phyloP scores from a whole-genome alignment of 2,329 filamentous ascomycete genomes.

The Emergomyces africanus region DNA sequence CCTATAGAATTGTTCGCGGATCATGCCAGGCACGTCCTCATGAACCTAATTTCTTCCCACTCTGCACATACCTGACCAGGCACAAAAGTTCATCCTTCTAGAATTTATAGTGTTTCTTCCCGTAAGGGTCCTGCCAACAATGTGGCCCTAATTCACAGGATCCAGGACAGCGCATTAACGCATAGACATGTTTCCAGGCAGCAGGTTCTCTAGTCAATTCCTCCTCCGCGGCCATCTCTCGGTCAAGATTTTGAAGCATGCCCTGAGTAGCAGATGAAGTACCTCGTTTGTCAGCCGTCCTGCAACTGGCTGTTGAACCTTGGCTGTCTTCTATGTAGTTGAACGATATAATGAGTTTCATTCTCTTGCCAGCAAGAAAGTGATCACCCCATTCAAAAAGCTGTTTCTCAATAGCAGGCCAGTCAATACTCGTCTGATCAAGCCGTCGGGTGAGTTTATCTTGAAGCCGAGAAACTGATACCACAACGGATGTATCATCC shows the following conservation, averaged over 20 bases:
- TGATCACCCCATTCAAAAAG: constrained; percentile 15
- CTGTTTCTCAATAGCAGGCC: constrained; percentile 19
- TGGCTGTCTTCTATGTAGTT: constrained; percentile 17
- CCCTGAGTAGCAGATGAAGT: constrained; percentile 6
- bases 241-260: constrained; percentile 8
- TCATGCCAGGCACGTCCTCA: too few species aligned
- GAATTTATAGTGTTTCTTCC: constrained; percentile 17
- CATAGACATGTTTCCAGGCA: constrained; percentile 7
- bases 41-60: too few species aligned
- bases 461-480: constrained; percentile 16
- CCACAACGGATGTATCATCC: constrained; percentile 12
- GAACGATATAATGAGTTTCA: constrained; percentile 19
- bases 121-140: constrained; percentile 21
- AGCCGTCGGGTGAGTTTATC: constrained; percentile 19
- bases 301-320: not conserved
- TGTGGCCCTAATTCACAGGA: constrained; percentile 13
- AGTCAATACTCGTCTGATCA: constrained; percentile 18
- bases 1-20: too few species aligned
- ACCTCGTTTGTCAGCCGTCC: constrained; percentile 6
- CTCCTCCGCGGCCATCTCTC: constrained; percentile 7
- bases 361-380: constrained; percentile 18
- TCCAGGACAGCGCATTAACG: constrained; percentile 7
- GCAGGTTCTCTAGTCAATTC: constrained; percentile 5
- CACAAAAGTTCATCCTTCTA: too few species aligned
- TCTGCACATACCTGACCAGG: too few species aligned